phyloP scores from a whole-genome alignment of 202 grass and related monocot species.

The Zoysia matrella region DNA sequence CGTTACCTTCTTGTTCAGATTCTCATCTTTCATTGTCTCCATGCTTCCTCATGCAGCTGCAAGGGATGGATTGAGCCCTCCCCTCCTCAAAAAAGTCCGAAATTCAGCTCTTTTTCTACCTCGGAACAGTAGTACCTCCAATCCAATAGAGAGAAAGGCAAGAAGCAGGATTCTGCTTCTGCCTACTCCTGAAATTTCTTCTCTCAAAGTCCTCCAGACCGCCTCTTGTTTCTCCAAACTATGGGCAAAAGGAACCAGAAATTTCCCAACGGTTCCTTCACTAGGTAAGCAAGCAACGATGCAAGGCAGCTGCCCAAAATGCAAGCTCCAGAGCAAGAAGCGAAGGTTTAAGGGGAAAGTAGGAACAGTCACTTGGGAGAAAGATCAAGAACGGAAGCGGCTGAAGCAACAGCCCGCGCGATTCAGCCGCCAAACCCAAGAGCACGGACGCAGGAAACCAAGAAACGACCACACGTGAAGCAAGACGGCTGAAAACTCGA shows the following conservation, averaged over 20 bases:
- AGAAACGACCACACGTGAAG: slow-evolving; percentile 3
- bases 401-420: background rate
- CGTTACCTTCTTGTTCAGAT: slow-evolving; percentile 86
- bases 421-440: slow-evolving; percentile 11
- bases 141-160: background rate
- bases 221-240: slow-evolving; percentile 5
- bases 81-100: slow-evolving; percentile 32
- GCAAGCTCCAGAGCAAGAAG: background rate
- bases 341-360: background rate
- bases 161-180: slow-evolving; percentile 37
- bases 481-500: background rate
- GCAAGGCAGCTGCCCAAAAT: slow-evolving; percentile 20
- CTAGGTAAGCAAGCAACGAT: background rate
- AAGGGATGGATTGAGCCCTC: slow-evolving; percentile 10
- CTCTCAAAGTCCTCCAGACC: background rate
- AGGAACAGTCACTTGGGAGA: background rate
- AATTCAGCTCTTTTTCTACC: background rate
- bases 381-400: background rate
- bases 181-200: slow-evolving; percentile 14
- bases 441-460: background rate
- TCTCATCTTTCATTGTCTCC: slow-evolving; percentile 99
- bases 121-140: slow-evolving; percentile 27
- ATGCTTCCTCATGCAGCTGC: slow-evolving; percentile 81
- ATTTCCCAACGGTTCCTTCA: slow-evolving; percentile 8
- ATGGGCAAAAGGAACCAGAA: slow-evolving; percentile 17